A percentile compares a stretch with the other conserved stretches of the same genome.
phyloP scores from a whole-genome alignment of 164 flowering plant genomes.

The Dillenia suffruticosa region DNA sequence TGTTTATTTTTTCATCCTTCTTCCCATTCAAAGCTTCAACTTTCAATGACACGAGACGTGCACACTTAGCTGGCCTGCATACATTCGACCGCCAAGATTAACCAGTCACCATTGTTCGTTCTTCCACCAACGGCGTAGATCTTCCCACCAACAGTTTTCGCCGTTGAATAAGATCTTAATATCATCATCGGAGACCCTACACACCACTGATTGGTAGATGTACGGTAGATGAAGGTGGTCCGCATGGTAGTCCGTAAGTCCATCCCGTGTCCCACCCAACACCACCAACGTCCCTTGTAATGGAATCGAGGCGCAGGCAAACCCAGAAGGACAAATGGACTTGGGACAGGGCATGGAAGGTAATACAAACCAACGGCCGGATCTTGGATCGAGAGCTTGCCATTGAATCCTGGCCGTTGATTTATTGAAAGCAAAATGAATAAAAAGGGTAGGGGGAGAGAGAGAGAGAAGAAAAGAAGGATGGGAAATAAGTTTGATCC shows the following conservation, averaged over 20 bases:
- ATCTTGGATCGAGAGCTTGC: constrained; percentile 50
- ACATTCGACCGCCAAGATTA: constrained; percentile 29
- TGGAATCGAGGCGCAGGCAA: constrained; percentile 38
- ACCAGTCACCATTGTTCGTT: constrained; percentile 16
- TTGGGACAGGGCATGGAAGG: constrained; percentile 42
- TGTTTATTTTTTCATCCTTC: too few relatives aligned
- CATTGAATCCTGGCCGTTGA: constrained; percentile 41
- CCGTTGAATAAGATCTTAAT: constrained; percentile 33
- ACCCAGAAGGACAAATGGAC: constrained; percentile 21
- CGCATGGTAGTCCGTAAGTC: constrained; percentile 23
- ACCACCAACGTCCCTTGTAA: constrained; percentile 35
- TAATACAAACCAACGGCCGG: constrained; percentile 41
- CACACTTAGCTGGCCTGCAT: constrained; percentile 22
- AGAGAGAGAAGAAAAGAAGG: constrained; percentile 29
- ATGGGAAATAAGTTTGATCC: constrained; percentile 36
- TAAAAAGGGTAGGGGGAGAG: constrained; percentile 39
- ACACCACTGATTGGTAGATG: constrained; percentile 42
- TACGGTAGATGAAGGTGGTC: constrained; percentile 17
- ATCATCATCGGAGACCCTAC: constrained; percentile 23
- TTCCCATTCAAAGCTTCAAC: too few relatives aligned
- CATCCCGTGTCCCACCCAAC: constrained; percentile 40
- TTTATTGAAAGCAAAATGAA: constrained; percentile 36
- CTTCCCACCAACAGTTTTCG: constrained; percentile 29
- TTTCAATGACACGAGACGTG: constrained; percentile 42
- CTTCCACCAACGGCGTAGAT: constrained; percentile 9